Percentiles rank a stretch among this genome's conserved stretches.
Evolutionary conservation across 2,329 filamentous ascomycete species (phyloP).

Genomic region (Hypoxylon sp.): DNA sequence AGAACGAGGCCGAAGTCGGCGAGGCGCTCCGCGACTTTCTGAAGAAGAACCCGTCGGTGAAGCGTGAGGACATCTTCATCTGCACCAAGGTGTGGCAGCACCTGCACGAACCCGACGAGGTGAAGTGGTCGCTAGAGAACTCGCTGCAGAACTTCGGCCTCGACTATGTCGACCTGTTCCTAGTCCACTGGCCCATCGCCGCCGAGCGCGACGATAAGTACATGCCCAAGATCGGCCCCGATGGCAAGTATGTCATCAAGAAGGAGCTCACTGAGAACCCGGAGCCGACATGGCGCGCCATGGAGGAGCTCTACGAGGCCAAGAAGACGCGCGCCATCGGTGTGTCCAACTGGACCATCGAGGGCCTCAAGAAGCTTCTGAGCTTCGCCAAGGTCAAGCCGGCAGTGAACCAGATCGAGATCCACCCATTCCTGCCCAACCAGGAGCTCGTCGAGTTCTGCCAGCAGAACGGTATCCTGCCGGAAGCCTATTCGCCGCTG

Average conservation of each 20-base stretch:
- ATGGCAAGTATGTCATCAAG: slow-evolving; percentile 65
- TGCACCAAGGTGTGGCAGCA: slow-evolving; percentile 80
- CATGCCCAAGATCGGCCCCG: slow-evolving; percentile 61
- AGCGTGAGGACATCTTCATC: slow-evolving; percentile 68
- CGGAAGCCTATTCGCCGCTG: slow-evolving; percentile 66
- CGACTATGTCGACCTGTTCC: slow-evolving; percentile 71
- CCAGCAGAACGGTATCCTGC: slow-evolving; percentile 65
- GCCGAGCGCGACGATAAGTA: slow-evolving; percentile 61
- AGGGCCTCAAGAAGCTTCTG: slow-evolving; percentile 59
- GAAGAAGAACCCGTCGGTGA: slow-evolving; percentile 60
- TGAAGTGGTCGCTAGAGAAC: slow-evolving; percentile 67
- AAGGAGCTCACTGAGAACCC: slow-evolving; percentile 76
- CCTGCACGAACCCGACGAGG: slow-evolving; percentile 73
- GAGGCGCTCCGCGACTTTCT: slow-evolving; percentile 66
- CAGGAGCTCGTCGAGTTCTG: slow-evolving; percentile 67
- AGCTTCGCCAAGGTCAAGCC: slow-evolving; percentile 58
- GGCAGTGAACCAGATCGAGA: slow-evolving; percentile 63
- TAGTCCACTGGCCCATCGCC: slow-evolving; percentile 68
- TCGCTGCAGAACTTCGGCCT: slow-evolving; percentile 68
- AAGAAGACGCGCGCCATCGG: slow-evolving; percentile 59
- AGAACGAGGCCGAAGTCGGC: slow-evolving; percentile 75
- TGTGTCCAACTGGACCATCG: slow-evolving; percentile 63
- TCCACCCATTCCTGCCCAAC: slow-evolving; percentile 64
- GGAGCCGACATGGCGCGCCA: slow-evolving; percentile 72
- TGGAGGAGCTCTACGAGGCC: slow-evolving; percentile 63